Evolutionary conservation across 108 stramenopile species (phyloP), one percentile per base, ranked within the genome.

Genomic region (Fistulifera pelliculosa): DNA sequence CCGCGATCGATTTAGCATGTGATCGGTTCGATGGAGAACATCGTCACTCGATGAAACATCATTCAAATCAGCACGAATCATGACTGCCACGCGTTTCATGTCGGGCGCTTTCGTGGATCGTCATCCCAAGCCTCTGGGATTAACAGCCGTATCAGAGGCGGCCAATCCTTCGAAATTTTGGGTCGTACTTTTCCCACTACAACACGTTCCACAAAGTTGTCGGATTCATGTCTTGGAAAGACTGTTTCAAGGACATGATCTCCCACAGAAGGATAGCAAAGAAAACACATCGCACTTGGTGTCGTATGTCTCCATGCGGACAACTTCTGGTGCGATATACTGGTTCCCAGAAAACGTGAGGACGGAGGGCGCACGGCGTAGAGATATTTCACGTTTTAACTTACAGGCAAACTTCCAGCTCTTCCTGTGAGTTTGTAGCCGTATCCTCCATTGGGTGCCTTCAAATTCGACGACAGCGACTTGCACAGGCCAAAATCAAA

Each of bases 201-300:
- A 0, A 73, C 71, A 6, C 19, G 47, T 14, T 61, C 40, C 50
- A 73, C 56, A 38, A 54, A 73, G 7, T 48, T 23, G 25, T 40
- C 18, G 55, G 17, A 42, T n/a, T 22, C 21, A 35, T 58, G 6
- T 50, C 60, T 41, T 64, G 52, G 47, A 62, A 73, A 16, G 63
- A 56, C 42, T 47, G 54, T 21, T 73, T 53, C 27, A 66, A 31
- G n/a, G 52, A 38, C 19, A 73, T 27, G 22, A 73, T 52, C 27
- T 73, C 71, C 83, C 83, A 88, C 23, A 84, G 57, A 2, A 88
- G 47, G 0, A 88, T 65, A 2, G 69, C 69, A 66, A 84, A 85
- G 79, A 80, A 54, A 70, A 88, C 0, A 81, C 76, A 49, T 88
- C 87, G 0, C 78, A 83, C 8, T 70, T 69, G 1, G 56, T 42